Percentiles rank a stretch among this genome's conserved stretches.
phyloP scores from a whole-genome alignment of 345 rosid genomes.

The Sonneratia caseolaris region DNA sequence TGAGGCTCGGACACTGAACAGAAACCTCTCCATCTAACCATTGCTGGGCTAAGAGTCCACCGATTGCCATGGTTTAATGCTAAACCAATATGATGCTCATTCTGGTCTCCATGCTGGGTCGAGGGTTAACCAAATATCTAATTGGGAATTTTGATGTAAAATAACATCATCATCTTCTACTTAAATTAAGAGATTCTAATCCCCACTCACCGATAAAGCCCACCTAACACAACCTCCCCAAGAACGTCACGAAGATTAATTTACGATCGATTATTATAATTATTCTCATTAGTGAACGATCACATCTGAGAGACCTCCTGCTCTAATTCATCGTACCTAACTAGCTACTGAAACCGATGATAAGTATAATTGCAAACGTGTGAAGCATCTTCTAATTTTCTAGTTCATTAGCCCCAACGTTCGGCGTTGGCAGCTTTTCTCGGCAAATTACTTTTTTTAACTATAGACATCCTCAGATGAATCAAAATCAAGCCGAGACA shows the following conservation, averaged over 20 bases:
- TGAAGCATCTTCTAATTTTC: neutral
- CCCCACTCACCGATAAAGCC: neutral
- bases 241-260: neutral
- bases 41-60: too few relatives aligned
- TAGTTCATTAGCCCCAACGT: neutral
- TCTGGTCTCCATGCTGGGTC: too few relatives aligned
- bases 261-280: neutral
- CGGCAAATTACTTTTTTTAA: neutral
- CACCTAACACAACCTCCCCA: neutral
- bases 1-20: too few relatives aligned
- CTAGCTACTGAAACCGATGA: neutral
- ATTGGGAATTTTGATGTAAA: too few relatives aligned
- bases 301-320: neutral
- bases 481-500: neutral
- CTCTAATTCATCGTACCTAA: neutral
- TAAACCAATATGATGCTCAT: too few relatives aligned
- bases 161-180: neutral
- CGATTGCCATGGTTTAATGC: too few relatives aligned
- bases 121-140: too few relatives aligned
- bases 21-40: too few relatives aligned
- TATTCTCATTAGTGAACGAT: too few relatives aligned
- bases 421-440: neutral
- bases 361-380: neutral
- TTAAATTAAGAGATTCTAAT: too few relatives aligned
- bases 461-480: neutral